Evolutionary conservation across 2,329 filamentous ascomycete species (phyloP).

Genomic region (Apiospora aurea): DNA sequence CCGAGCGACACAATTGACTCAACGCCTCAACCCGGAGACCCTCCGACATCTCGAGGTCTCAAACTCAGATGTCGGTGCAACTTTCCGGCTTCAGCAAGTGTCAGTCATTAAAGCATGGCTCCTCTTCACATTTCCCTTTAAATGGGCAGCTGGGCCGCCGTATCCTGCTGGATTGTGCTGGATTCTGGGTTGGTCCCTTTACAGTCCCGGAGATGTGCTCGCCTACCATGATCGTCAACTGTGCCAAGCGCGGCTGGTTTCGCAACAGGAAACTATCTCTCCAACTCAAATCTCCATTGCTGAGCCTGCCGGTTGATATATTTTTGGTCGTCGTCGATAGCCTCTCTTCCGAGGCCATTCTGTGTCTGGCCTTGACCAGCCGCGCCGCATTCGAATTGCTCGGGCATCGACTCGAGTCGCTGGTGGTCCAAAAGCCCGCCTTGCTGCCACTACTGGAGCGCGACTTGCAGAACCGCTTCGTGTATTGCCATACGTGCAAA

Average conservation of each 20-base stretch:
- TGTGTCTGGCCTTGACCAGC: conserved; percentile 4
- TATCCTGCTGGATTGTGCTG: neutral
- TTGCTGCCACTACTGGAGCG: neutral
- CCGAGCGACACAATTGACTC: neutral
- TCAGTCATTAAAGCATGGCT: neutral
- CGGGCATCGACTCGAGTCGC: conserved; percentile 3
- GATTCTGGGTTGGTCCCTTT: neutral
- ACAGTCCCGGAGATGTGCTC: neutral
- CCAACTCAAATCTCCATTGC: neutral
- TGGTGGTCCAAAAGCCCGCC: neutral
- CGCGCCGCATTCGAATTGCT: conserved; percentile 8
- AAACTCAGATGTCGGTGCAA: neutral
- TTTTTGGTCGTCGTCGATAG: neutral
- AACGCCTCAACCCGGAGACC: neutral
- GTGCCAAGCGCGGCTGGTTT: conserved; percentile 7
- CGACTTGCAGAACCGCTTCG: conserved; percentile 18
- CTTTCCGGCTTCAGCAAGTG: neutral
- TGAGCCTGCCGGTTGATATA: neutral
- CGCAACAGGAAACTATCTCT: conserved; percentile 2
- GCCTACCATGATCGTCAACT: neutral
- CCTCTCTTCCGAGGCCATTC: neutral
- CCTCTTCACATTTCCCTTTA: neutral
- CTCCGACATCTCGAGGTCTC: neutral
- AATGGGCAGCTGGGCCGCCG: neutral
- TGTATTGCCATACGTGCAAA: conserved; percentile 7